phyloP scores from a whole-genome alignment of 164 flowering plant species.

The Kingdonia uniflora region DNA sequence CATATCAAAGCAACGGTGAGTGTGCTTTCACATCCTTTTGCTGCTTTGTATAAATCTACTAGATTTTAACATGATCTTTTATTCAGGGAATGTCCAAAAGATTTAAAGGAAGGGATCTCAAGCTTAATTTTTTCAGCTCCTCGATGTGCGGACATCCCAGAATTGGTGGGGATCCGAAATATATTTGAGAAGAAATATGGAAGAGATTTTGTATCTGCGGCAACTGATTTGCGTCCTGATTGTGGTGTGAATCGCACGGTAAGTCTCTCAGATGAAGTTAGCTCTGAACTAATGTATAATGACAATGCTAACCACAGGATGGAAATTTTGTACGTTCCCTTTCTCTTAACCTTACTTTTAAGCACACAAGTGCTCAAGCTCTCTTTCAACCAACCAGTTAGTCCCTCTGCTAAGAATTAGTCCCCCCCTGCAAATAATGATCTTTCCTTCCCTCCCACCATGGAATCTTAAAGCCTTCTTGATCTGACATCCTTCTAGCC shows the following conservation, averaged over 20 bases:
- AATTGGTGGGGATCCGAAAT: slow-evolving; percentile 42
- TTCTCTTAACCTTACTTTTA: no score
- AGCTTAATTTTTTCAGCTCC: slow-evolving; percentile 87
- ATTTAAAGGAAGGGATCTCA: slow-evolving; percentile 86
- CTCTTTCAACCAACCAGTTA: no score
- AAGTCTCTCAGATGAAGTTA: slow-evolving; percentile 3
- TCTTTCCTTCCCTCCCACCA: no score
- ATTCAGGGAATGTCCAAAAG: slow-evolving; percentile 82
- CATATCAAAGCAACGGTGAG: slow-evolving; percentile 70
- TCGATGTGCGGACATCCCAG: slow-evolving; percentile 88
- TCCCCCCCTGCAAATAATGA: no score
- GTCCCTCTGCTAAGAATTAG: no score
- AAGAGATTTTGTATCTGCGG: slow-evolving; percentile 78
- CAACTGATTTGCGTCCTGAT: slow-evolving; percentile 73
- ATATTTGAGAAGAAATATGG: slow-evolving; percentile 89
- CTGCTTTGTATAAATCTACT: background rate
- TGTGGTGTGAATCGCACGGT: slow-evolving; percentile 88
- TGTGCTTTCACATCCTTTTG: background rate
- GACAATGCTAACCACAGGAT: no score
- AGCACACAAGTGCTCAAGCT: no score
- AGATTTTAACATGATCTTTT: slow-evolving; percentile 7
- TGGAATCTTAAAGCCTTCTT: no score
- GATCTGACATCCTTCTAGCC: no score
- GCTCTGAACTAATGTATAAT: background rate
- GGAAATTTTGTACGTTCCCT: no score